Evolutionary conservation across 2,329 filamentous ascomycete genomes (phyloP).

Genomic region (Alternaria sp.): DNA sequence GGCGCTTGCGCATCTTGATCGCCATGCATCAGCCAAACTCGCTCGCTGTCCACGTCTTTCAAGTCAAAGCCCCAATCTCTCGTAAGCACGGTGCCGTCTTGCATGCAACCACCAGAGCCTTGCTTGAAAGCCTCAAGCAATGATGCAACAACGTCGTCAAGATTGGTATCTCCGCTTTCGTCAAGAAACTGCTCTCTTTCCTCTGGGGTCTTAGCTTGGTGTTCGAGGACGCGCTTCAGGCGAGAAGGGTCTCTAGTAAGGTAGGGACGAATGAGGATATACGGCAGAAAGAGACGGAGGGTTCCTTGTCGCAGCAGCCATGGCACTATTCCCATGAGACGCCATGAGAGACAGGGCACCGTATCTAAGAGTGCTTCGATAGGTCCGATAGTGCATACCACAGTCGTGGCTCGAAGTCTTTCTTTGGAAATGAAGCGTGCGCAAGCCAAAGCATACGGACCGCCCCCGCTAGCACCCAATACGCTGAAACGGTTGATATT

Average conservation of each 20-base stretch:
- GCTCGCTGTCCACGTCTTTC: slow-evolving; percentile 26
- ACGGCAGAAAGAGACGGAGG: slow-evolving; percentile 27
- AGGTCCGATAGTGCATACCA: slow-evolving; percentile 34
- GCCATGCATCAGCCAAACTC: slow-evolving; percentile 33
- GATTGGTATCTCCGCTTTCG: slow-evolving; percentile 19
- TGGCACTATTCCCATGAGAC: slow-evolving; percentile 24
- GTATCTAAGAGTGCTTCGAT: slow-evolving; percentile 25
- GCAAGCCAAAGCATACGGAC: slow-evolving; percentile 59
- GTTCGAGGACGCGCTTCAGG: slow-evolving; percentile 31
- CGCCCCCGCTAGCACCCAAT: slow-evolving; percentile 58
- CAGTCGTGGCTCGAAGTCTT: slow-evolving; percentile 27
- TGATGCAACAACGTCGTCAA: slow-evolving; percentile 29
- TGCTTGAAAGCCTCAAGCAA: slow-evolving; percentile 33
- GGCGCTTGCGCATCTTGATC: slow-evolving; percentile 31
- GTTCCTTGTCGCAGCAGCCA: slow-evolving; percentile 24
- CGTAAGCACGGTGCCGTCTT: slow-evolving; percentile 27
- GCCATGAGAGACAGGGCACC: slow-evolving; percentile 20
- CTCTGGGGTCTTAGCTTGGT: slow-evolving; percentile 31
- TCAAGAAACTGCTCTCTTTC: slow-evolving; percentile 28
- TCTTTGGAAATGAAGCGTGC: slow-evolving; percentile 47
- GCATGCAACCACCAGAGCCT: slow-evolving; percentile 24
- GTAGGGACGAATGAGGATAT: slow-evolving; percentile 23
- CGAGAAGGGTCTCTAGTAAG: slow-evolving; percentile 25
- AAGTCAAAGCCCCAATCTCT: slow-evolving; percentile 35
- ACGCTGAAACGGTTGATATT: slow-evolving; percentile 52